A percentile compares a stretch with the other conserved stretches of the same genome.
These are phyloP conservation scores for Chlamydomonas sp. DNA, from an alignment of 139 green algal genomes.

Conservation along the genomic window DNA sequence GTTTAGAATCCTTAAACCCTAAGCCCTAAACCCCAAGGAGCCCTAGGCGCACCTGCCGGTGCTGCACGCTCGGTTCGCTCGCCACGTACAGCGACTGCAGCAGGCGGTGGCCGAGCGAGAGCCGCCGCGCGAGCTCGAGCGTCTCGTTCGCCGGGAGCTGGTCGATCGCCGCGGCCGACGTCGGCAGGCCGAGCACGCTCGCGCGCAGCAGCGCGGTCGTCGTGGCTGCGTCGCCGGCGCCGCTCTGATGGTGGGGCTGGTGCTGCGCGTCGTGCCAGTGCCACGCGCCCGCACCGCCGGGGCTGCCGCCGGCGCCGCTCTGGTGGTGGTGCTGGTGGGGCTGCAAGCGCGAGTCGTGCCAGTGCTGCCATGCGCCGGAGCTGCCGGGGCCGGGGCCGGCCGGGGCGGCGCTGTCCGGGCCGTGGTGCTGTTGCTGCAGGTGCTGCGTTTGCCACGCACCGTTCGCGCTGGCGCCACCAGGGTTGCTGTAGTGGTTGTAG, in stretches of 20 bases:
- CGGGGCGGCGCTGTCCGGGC: too few relatives aligned
- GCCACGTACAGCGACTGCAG: slow-evolving; percentile 48
- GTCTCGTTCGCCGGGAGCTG: slow-evolving; percentile 32
- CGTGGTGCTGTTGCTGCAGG: too few relatives aligned
- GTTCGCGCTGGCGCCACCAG: too few relatives aligned
- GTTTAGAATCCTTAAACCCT: too few relatives aligned
- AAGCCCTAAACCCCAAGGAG: too few relatives aligned
- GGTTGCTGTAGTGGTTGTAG: too few relatives aligned
- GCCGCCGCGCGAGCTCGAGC: slow-evolving; percentile 12
- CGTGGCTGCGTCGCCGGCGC: background rate
- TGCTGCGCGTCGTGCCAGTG: background rate
- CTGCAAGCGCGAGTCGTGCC: too few relatives aligned
- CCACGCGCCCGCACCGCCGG: background rate
- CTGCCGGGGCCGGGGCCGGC: too few relatives aligned
- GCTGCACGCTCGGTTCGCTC: slow-evolving; percentile 31
- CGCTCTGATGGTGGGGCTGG: background rate
- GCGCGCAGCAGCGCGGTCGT: slow-evolving; percentile 9
- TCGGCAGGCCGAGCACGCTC: background rate
- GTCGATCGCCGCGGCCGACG: background rate
- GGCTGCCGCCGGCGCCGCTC: background rate
- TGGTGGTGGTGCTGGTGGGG: background rate
- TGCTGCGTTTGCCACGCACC: too few relatives aligned
- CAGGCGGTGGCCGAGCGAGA: slow-evolving; percentile 36
- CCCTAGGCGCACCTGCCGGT: slow-evolving; percentile 24
- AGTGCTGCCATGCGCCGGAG: too few relatives aligned